Percentiles rank a stretch among this genome's conserved stretches.
Conservation (phyloP, 148 eudicot species). For the Rhododendron griersonianum region DNA sequence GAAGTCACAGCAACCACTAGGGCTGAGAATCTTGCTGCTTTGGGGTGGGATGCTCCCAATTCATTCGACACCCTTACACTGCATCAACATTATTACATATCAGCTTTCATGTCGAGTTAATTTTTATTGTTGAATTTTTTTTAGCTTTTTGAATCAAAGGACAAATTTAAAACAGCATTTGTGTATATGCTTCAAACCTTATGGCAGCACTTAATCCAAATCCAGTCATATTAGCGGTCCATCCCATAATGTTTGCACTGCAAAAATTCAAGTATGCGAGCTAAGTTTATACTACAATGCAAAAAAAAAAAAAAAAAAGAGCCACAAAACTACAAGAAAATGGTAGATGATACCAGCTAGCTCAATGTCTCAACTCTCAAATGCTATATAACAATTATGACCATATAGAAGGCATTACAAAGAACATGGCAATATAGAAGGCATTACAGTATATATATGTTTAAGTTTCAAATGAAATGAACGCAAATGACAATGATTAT, state of each 20-base stretch:
- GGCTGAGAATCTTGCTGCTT: slow-evolving; percentile 41
- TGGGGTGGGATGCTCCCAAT: slow-evolving; percentile 44
- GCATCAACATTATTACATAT: neutral
- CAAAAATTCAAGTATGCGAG: neutral
- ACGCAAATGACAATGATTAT: too few relatives aligned
- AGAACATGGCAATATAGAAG: neutral
- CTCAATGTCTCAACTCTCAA: too few relatives aligned
- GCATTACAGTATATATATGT: neutral
- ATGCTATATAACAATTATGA: neutral
- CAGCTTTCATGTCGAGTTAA: neutral
- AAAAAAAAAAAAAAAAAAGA: too few relatives aligned
- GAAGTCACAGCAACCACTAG: slow-evolving; percentile 28
- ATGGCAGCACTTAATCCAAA: slow-evolving; percentile 49
- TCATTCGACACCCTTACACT: slow-evolving; percentile 67
- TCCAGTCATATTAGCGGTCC: slow-evolving; percentile 34
- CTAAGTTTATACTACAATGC: neutral
- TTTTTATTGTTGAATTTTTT: neutral
- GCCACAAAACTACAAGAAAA: neutral
- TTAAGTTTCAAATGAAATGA: neutral
- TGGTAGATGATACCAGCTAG: neutral
- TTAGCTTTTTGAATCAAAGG: neutral
- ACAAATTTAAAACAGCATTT: neutral
- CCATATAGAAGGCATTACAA: too few relatives aligned
- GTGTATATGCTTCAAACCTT: slow-evolving; percentile 24
- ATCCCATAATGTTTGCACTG: slow-evolving; percentile 53